Evolutionary conservation across 495 filamentous ascomycete species (phyloP).

Genomic region (Filosporella fistucella): DNA sequence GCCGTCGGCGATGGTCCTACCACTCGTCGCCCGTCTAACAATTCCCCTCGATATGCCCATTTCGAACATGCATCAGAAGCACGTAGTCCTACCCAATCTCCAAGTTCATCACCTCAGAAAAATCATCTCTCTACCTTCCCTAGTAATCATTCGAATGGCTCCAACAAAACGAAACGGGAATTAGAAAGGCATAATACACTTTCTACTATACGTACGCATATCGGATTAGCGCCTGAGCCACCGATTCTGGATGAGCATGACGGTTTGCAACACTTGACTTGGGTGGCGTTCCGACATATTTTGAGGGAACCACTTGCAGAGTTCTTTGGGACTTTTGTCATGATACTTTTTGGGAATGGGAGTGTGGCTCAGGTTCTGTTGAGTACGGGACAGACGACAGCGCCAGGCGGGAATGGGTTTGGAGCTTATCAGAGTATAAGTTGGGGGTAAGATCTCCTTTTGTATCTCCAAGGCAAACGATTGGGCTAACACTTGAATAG

Average conservation of each 20-base stretch:
- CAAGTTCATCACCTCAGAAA: neutral
- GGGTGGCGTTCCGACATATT: constrained; percentile 33
- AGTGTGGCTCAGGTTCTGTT: constrained; percentile 20
- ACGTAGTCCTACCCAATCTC: neutral
- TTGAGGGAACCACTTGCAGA: constrained; percentile 56
- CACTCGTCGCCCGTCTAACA: neutral
- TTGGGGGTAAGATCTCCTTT: constrained; percentile 39
- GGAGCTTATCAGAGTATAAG: constrained; percentile 42
- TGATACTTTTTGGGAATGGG: constrained; percentile 61
- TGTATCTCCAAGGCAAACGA: neutral
- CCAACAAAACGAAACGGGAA: constrained; percentile 6
- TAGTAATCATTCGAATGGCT: constrained; percentile 1
- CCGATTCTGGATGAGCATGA: constrained; percentile 21
- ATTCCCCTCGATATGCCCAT: constrained; percentile 3
- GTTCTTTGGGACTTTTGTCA: constrained; percentile 58
- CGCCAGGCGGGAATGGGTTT: constrained; percentile 17
- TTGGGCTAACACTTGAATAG: constrained; percentile 7
- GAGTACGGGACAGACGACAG: constrained; percentile 7
- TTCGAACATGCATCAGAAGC: constrained; percentile 9
- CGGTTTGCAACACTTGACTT: constrained; percentile 33
- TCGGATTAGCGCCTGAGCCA: constrained; percentile 15
- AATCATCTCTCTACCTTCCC: neutral
- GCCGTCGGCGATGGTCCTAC: constrained; percentile 9
- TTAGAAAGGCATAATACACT: constrained; percentile 8
- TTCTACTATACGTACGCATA: constrained; percentile 9